Base-by-base conservation (phyloP, 257 asterid genomes). In the Lantana camara region DNA sequence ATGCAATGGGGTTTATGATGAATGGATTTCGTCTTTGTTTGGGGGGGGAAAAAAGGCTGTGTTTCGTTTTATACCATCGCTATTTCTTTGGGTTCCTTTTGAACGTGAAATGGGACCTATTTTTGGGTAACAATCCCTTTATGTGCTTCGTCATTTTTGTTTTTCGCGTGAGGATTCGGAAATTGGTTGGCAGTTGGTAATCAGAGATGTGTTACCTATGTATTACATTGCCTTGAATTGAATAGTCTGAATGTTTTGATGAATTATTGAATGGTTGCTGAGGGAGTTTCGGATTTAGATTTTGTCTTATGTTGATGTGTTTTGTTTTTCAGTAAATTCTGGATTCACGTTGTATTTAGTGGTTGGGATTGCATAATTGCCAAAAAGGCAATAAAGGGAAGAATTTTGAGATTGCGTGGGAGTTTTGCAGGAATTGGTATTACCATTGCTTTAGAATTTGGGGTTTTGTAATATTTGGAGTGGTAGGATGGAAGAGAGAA, bases 401-500 rank as follows among this genome's bases (percentile, higher is more conserved):
- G 60, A 29, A 57, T 70, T 46, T 68, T 41, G 69, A 30, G 34
- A 57, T 54, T 61, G 40, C 56, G 10, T 45, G 5, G 60, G 37
- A 65, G 38, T 67, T 56, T 32, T 60, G 74, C 44, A 58, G 34
- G 10, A 48, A 44, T 1, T 30, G 19, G 51, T 73, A 50, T 44
- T 44, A 32, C 41, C 56, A 5, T 32, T 55, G 49, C 32, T 54
- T 11, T 50, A 12, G 52, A 54, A 22, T 56, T 60, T 52, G 64
- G 41, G 63, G 63, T 40, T 59, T 41, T 44, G 57, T 24, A 52
- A 44, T 19, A 37, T 67, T 30, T 16, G 16, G 51, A 51, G 4
- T 50, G 16, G 52, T 45, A 30, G 67, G 66, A 85, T 85, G 93
- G 93, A 85, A 45, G 80, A 79, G 75, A 78, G 73, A 65, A 76